These are phyloP conservation scores for Cladobotryum protrusum DNA, from an alignment of 2,329 filamentous ascomycete genomes.

Conservation along the genomic window DNA sequence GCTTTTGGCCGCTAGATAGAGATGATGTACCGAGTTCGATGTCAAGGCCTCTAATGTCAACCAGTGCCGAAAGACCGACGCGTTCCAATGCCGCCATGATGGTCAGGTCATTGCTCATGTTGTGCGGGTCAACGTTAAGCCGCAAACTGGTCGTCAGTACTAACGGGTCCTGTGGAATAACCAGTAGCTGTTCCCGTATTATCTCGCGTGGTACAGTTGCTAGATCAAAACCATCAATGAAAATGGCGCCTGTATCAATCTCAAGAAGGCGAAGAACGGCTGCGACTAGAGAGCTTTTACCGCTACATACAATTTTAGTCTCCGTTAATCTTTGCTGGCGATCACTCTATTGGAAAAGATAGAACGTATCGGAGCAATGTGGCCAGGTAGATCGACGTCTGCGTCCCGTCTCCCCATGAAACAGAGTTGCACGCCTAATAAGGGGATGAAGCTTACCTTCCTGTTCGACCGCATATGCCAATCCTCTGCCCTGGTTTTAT, in stretches of 20 bases:
- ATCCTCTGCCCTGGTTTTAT: not conserved
- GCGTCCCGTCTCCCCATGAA: too few relatives aligned
- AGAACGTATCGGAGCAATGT: too few relatives aligned
- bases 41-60: too few relatives aligned
- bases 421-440: too few relatives aligned
- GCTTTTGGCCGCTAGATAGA: too few relatives aligned
- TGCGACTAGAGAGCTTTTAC: not conserved
- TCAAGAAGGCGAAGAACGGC: slow-evolving; percentile 42
- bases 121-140: slow-evolving; percentile 40
- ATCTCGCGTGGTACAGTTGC: slow-evolving; percentile 33
- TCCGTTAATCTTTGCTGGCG: too few relatives aligned
- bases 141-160: slow-evolving; percentile 40
- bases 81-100: too few relatives aligned
- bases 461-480: not conserved
- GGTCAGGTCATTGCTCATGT: too few relatives aligned
- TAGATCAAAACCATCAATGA: slow-evolving; percentile 39
- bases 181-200: slow-evolving; percentile 39
- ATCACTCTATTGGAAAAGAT: too few relatives aligned
- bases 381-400: too few relatives aligned
- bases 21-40: too few relatives aligned
- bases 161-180: slow-evolving; percentile 45
- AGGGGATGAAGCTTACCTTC: slow-evolving; percentile 12
- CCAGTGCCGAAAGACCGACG: too few relatives aligned
- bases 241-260: slow-evolving; percentile 30
- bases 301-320: not conserved